Evolutionary conservation across 129 eudicot genomes (phyloP).

Genomic region (Helianthus annuus): HanXRQr2.0-SUNRISE NC_035445.2:83994541-83995040

Average conservation of each 20-base stretch:
- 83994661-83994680: background rate
- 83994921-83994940: background rate
- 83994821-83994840: background rate
- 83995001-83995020: no score
- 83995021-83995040: no score
- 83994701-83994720: background rate
- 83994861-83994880: background rate
- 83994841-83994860: background rate
- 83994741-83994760: background rate
- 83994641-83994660: background rate
- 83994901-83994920: background rate
- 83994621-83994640: background rate
- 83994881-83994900: no score
- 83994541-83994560: constrained; percentile 9
- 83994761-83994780: background rate
- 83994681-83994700: background rate
- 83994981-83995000: no score
- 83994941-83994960: no score
- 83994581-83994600: constrained; percentile 9
- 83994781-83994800: background rate
- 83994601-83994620: background rate
- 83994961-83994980: no score
- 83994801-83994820: background rate
- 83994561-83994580: background rate
- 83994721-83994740: background rate